Conservation (phyloP, 768 basidiomycete species). For the Mycena epipterygia region DNA sequence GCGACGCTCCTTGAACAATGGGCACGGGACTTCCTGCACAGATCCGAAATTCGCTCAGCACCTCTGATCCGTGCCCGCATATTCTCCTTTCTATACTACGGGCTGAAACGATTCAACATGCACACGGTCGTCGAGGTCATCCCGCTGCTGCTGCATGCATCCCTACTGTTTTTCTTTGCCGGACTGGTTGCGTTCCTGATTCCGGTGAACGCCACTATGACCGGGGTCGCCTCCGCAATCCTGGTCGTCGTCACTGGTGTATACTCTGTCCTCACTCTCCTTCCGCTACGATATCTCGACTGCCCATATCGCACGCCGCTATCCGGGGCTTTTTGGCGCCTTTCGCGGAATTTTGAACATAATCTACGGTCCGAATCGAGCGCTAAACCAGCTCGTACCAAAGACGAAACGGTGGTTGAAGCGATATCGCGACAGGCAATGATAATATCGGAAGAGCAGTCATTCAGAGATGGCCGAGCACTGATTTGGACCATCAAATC, state of each 20-base stretch:
- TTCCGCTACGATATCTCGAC: neutral
- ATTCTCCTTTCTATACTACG: neutral
- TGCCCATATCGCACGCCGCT: neutral
- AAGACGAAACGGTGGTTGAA: too few species aligned
- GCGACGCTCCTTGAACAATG: neutral
- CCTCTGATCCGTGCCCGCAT: neutral
- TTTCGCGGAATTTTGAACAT: neutral
- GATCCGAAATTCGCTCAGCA: neutral
- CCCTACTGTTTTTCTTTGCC: neutral
- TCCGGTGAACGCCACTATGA: neutral
- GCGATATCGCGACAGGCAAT: neutral
- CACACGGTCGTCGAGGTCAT: neutral
- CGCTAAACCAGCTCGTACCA: too few species aligned
- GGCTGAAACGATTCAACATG: neutral
- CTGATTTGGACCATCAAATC: neutral
- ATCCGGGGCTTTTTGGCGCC: neutral
- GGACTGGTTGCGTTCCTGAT: neutral
- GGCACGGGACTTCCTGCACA: neutral
- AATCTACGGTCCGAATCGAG: neutral
- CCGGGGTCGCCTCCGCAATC: neutral
- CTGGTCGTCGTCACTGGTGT: neutral
- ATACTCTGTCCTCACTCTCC: neutral
- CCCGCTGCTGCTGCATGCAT: neutral
- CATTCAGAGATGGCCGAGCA: neutral
- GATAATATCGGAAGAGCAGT: too few species aligned